Base-by-base conservation (phyloP, 2,329 filamentous ascomycete species). In the Geosmithia flava region DNA sequence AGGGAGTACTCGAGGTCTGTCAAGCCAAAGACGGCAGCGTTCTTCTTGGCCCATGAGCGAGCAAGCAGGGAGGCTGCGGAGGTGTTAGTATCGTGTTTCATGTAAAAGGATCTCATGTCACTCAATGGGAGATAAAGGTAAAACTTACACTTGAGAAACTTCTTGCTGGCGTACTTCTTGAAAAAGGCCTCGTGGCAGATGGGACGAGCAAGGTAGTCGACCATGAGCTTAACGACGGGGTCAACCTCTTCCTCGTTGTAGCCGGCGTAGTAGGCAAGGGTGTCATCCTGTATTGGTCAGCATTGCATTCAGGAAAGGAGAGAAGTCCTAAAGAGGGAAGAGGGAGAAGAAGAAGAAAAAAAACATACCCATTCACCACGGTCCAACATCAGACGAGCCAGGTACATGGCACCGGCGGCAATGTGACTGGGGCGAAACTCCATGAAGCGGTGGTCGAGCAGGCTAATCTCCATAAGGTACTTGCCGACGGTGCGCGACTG, bases 111-210 rank as follows among this genome's bases (percentile, higher is more conserved):
- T 27, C 23, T 30, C 33, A n/a, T 33, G 44, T 27, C 23, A 8
- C 23, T 4, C 4, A 27, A 27, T 27, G 23, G 23, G 4, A 27
- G 23, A n/a, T 33, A 27, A 37, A 3, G 10, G 10, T 19, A 11
- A 27, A 27, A 58, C 76, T 69, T 81, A 95, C 91, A 90, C 74
- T 98, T 98, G 59, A 97, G 72, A 70, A 97, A 98, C 70, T 95
- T 96, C 76, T 97, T 98, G 79, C 88, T 95, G 49, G 93, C 93
- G 65, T 98, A 98, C 69, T 98, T 98, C 79, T 95, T 95, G 77
- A 96, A 97, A 75, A 98, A 96, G 39, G 93, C 94, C 64, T 97
- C 91, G 61, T 98, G 93, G 42, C 83, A 79, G 48, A 96, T 86
- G 23, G 91, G 93, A 13, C 87, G 82, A 50, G 86, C 85, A 40